Evolutionary conservation across 1,284 basidiomycete species (phyloP).

Genomic region (Ustilago nuda): DNA sequence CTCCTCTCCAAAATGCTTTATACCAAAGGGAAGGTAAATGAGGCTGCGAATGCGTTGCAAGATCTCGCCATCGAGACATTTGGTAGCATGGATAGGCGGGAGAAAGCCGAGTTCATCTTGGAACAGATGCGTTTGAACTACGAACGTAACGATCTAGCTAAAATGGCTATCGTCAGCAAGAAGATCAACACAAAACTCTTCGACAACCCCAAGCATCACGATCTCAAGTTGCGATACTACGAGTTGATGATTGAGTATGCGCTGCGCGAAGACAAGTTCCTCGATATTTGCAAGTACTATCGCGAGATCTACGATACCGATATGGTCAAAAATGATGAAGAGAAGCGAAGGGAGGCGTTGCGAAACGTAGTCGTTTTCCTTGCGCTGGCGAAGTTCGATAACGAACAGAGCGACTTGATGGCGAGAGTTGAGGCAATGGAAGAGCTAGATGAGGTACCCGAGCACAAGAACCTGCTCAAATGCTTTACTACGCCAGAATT

Average conservation of each 20-base stretch:
- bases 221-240: constrained; percentile 94
- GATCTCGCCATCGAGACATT: constrained; percentile 99
- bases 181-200: constrained; percentile 90
- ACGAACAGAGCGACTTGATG: constrained; percentile 97
- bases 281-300: constrained; percentile 95
- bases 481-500: constrained; percentile 95
- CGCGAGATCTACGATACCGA: constrained; percentile 97
- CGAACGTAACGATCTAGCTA: constrained; percentile 82
- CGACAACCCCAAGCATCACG: constrained; percentile 87
- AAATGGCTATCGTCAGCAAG: constrained; percentile 88
- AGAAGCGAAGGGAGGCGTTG: constrained; percentile 59
- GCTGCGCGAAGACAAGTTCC: constrained; percentile 83
- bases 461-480: constrained; percentile 92
- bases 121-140: constrained; percentile 97
- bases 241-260: constrained; percentile 95
- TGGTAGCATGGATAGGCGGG: constrained; percentile 95
- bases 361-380: constrained; percentile 91
- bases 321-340: constrained; percentile 79
- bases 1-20: constrained; percentile 63
- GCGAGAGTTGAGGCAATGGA: constrained; percentile 80
- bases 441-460: constrained; percentile 81
- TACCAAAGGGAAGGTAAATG: constrained; percentile 53
- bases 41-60: constrained; percentile 73
- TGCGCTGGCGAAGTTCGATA: constrained; percentile 90
- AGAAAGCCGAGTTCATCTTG: constrained; percentile 98